These are phyloP conservation scores for Adansonia grandidieri DNA, from an alignment of 441 rosid species.

Conservation along the genomic window DNA sequence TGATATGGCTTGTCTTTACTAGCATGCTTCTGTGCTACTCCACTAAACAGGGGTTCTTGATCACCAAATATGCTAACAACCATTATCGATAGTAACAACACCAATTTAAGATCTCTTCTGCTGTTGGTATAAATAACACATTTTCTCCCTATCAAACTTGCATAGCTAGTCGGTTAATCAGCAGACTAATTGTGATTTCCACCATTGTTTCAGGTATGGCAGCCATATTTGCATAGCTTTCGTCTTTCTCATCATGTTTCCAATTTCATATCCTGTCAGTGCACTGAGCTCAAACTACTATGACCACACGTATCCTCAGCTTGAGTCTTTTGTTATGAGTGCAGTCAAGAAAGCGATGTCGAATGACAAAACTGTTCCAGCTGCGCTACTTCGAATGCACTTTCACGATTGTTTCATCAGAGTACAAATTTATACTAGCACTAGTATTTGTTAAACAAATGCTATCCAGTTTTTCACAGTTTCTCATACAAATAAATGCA, in stretches of 20 bases:
- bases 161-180: neutral
- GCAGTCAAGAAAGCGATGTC: slow-evolving; percentile 56
- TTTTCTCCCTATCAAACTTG: slow-evolving; percentile 10
- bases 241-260: slow-evolving; percentile 32
- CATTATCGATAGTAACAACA: slow-evolving; percentile 45
- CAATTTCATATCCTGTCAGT: slow-evolving; percentile 28
- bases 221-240: slow-evolving; percentile 30
- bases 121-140: slow-evolving; percentile 13
- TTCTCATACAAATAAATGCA: neutral
- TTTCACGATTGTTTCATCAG: slow-evolving; percentile 73
- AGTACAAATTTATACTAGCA: slow-evolving; percentile 33
- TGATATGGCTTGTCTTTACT: neutral
- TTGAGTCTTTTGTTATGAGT: slow-evolving; percentile 47
- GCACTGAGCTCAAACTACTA: slow-evolving; percentile 66
- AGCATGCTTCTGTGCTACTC: slow-evolving; percentile 59
- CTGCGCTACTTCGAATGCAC: slow-evolving; percentile 72
- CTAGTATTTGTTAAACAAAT: neutral
- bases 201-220: slow-evolving; percentile 31
- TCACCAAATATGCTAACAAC: slow-evolving; percentile 67
- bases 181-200: neutral
- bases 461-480: neutral
- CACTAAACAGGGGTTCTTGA: slow-evolving; percentile 45
- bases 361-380: slow-evolving; percentile 62
- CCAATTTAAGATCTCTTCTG: slow-evolving; percentile 16
- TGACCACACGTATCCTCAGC: slow-evolving; percentile 50